Evolutionary conservation across 257 asterid genomes (phyloP), one percentile per base, ranked within the genome.

Genomic region (Apocynum venetum): DNA sequence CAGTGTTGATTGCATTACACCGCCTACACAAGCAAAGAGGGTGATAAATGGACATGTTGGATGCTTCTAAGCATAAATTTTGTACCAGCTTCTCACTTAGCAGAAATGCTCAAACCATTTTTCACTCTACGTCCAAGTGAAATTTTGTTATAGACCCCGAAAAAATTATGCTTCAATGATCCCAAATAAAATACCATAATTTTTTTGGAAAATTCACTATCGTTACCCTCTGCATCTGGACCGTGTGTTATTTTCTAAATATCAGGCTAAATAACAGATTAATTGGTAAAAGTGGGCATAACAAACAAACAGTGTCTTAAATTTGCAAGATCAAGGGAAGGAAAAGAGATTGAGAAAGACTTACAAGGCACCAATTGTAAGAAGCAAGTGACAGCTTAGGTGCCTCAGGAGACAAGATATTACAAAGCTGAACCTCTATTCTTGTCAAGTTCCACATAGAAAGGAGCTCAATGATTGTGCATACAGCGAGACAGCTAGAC

Each of bases 381-480:
- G 96, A 82, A 81, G 91, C 92, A 80, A 96, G 98, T 65, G 99
- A 91, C 64, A 96, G 75, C 49, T 88, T 94, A 80, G 95, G 93
- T 76, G 99, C 92, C 86, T 96, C 99, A 7, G 99, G 99, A 71
- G 99, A 96, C 86, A 96, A 83, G 84, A 89, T 70, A 79, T 93
- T 96, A 89, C 99, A 96, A 56, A 96, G 87, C 87, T 87, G 91
- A 81, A 96, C 99, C 82, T 96, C 99, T 75, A 96, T 85, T 84
- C 99, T 90, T 72, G 99, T 96, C 91, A 96, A 85, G 84, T 96
- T 96, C 99, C 99, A 92, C 98, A 96, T 93, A 51, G 99, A 91
- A 79, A 96, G 88, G 78, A 96, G 98, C 83, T 91, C 96, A 43
- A 90, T 82, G 76, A 81, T 76, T 19, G 98, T 90, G 84, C 97